Evolutionary conservation across 306 rosid genomes (phyloP).

Genomic region (Malus sieversii): DNA sequence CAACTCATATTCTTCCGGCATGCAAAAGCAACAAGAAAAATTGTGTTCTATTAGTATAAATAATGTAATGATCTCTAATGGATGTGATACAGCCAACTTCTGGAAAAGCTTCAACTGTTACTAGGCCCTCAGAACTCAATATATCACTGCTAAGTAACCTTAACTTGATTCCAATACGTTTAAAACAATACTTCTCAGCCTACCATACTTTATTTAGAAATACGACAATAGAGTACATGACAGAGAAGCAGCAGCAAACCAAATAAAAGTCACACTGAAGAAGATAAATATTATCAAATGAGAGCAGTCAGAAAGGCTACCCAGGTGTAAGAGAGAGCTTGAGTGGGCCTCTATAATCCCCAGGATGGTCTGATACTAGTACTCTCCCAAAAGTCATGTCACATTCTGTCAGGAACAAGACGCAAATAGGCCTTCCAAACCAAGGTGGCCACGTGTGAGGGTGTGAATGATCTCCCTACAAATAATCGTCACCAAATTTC

Average conservation of each 20-base stretch:
- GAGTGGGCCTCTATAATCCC: slow-evolving; percentile 68
- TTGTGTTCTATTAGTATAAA: neutral
- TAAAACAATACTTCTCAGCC: neutral
- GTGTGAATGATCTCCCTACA: slow-evolving; percentile 88
- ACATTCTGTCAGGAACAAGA: slow-evolving; percentile 77
- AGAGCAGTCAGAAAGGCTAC: slow-evolving; percentile 33
- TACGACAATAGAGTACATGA: neutral
- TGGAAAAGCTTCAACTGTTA: neutral
- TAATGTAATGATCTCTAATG: neutral
- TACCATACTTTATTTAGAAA: neutral
- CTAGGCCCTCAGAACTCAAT: neutral
- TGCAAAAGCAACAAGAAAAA: slow-evolving; percentile 2
- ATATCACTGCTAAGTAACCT: neutral
- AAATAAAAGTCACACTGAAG: neutral
- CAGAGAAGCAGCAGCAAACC: neutral
- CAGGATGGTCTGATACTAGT: slow-evolving; percentile 55
- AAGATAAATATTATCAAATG: neutral
- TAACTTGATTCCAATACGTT: neutral
- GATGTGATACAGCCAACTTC: neutral
- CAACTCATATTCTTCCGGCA: neutral
- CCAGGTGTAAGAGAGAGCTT: slow-evolving; percentile 76
- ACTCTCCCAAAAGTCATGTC: slow-evolving; percentile 79
- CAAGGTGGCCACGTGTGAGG: slow-evolving; percentile 70
- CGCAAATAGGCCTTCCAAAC: slow-evolving; percentile 78
- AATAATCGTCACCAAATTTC: slow-evolving; percentile 9